Evolutionary conservation across 176 grass and related monocot genomes (phyloP).

Genomic region (Elaeis guineensis): DNA sequence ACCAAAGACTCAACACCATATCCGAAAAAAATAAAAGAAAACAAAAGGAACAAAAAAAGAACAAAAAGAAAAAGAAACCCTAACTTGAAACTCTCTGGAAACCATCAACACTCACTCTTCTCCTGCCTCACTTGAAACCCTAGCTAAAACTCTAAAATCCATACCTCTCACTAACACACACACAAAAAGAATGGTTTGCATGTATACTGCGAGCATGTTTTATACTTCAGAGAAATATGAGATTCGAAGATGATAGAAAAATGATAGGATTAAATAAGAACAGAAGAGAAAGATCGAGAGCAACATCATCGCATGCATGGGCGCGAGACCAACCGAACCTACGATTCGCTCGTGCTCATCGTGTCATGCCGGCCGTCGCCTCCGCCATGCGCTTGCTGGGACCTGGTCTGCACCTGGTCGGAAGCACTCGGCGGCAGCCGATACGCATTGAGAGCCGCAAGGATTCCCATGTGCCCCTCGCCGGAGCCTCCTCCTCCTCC

Average conservation of each 20-base stretch:
- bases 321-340: conserved; percentile 22
- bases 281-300: no score
- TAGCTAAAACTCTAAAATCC: not conserved
- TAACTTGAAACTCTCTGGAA: not conserved
- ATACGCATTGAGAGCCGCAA: conserved; percentile 78
- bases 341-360: conserved; percentile 88
- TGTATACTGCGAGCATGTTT: conserved; percentile 1
- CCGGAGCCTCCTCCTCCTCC: conserved; percentile 13
- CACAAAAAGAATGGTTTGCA: conserved; percentile 3
- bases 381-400: conserved; percentile 35
- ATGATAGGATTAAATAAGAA: conserved; percentile 54
- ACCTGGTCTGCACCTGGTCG: conserved; percentile 22
- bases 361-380: conserved; percentile 79
- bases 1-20: not conserved
- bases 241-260: conserved; percentile 20
- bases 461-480: conserved; percentile 84
- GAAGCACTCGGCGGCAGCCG: conserved; percentile 43
- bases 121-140: not conserved
- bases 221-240: not conserved
- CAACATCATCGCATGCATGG: conserved; percentile 12
- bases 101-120: no score
- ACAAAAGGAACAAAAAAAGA: no score
- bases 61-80: not conserved
- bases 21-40: not conserved
- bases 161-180: not conserved